phyloP scores from a whole-genome alignment of 148 eudicot species.

The Agrostemma githago region DNA sequence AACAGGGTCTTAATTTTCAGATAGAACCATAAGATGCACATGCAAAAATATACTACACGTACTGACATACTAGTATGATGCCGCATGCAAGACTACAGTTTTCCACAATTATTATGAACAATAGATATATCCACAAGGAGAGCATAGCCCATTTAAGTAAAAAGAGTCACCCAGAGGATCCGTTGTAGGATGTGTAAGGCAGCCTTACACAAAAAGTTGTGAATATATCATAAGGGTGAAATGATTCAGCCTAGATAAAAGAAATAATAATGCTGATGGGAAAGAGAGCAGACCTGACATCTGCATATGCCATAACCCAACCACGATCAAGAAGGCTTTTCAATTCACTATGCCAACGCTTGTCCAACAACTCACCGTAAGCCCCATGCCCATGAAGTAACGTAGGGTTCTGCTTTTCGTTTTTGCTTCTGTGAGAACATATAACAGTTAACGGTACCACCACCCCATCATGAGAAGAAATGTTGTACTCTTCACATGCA shows the following conservation, averaged over 20 bases:
- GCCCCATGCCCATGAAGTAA: conserved; percentile 93
- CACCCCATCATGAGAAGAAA: conserved; percentile 67
- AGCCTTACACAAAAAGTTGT: background rate
- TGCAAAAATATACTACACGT: background rate
- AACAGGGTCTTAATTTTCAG: background rate
- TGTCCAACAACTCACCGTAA: conserved; percentile 89
- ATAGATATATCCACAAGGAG: background rate
- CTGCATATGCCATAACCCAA: conserved; percentile 94
- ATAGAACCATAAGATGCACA: background rate
- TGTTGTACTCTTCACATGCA: conserved; percentile 69
- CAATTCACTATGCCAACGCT: conserved; percentile 87
- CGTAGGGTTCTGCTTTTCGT: conserved; percentile 57
- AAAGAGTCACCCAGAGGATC: background rate
- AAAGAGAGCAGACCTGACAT: conserved; percentile 52
- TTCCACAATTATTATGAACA: background rate
- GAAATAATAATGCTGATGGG: background rate
- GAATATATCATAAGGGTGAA: background rate
- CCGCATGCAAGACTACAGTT: background rate
- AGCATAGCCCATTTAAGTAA: background rate
- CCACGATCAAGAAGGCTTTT: conserved; percentile 98
- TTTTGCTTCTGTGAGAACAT: conserved; percentile 56
- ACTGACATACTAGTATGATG: background rate
- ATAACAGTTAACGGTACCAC: conserved; percentile 68
- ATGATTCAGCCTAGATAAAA: background rate
- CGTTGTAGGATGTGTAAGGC: background rate